Conservation (phyloP, 345 rosid species). For the Aquilaria yunnanensis region DNA sequence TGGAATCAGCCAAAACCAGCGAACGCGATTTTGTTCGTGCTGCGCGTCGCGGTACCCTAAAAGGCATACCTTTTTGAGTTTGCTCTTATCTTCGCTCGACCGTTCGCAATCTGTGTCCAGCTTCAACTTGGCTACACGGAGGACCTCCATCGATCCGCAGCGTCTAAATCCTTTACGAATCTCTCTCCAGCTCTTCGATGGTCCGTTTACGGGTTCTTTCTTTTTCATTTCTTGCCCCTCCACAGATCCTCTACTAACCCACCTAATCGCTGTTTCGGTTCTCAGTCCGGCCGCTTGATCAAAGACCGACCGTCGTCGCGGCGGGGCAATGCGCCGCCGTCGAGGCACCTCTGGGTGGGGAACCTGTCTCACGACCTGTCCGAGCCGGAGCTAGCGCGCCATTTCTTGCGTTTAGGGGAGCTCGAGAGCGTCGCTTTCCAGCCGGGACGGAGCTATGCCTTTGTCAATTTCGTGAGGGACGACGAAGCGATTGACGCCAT, state of each 20-base stretch:
- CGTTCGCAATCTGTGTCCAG: neutral
- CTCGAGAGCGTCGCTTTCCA: constrained; percentile 80
- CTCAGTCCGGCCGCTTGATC: constrained; percentile 33
- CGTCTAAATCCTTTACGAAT: neutral
- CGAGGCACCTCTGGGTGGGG: constrained; percentile 94
- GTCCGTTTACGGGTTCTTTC: neutral
- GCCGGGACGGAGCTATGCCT: constrained; percentile 78
- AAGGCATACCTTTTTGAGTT: too few relatives aligned
- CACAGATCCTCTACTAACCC: too few relatives aligned
- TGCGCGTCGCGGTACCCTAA: too few relatives aligned
- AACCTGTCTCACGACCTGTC: constrained; percentile 61
- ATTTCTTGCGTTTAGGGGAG: constrained; percentile 60
- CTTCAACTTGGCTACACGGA: neutral
- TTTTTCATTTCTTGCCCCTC: constrained; percentile 2
- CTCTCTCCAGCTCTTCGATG: constrained; percentile 1
- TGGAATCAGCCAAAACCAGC: too few relatives aligned
- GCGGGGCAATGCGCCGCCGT: constrained; percentile 53
- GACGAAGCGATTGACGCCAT: constrained; percentile 77
- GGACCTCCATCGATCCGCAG: neutral
- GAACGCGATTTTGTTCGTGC: too few relatives aligned
- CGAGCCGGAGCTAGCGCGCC: constrained; percentile 46
- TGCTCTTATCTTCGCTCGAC: too few relatives aligned
- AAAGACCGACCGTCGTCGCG: constrained; percentile 37
- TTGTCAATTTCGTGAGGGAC: constrained; percentile 52
- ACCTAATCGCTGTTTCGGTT: too few relatives aligned